Base-by-base conservation (phyloP, 176 grass and related monocot species). In the Oryza longistaminata region DNA sequence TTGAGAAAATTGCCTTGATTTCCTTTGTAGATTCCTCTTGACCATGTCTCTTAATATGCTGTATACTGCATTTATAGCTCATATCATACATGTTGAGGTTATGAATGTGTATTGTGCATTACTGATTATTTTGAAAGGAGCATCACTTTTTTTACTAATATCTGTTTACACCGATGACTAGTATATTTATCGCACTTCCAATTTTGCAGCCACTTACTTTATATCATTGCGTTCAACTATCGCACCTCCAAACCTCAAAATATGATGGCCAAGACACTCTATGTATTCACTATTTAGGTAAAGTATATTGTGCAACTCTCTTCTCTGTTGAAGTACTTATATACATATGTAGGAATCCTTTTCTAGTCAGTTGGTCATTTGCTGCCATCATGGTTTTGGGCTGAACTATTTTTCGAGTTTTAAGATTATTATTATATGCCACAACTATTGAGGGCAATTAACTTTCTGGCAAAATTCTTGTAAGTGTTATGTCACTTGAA, bases 241-340 rank as follows among this genome's bases (percentile, higher is more conserved):
- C 80, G 81, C 26, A 15, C 71, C 3, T 69, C 44, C 86, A 55
- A 89, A 73, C 65, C 33, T 93, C 86, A 81, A 86, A 75, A 89
- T 75, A 76, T 74, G 79, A 89, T 88, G 78, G 58, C 10, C 71
- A 77, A 72, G 73, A 85, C 55, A 88, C 75, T 66, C 83, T 98
- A 46, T 25, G 53, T 52, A 91, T 98, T 89, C 96, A 98, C 76
- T 98, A 98, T 88, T 94, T 98, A 98, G 96, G 96, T 98, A 94
- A 85, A 19, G 58, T 66, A n/a, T 82, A 27, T 89, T 66, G 22
- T 19, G 9, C 16, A 82, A 60, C 37, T 81, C 11, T 82, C 44
- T 82, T 67, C 31, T 61, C 50, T 75, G 11, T 76, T 74, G 17
- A 21, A 84, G 13, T 84, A 61, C 26, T 80, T 61, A 9, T 19